Evolutionary conservation across 352 stramenopile genomes (phyloP).

Genomic region (Peronosclerospora sorghi): DNA sequence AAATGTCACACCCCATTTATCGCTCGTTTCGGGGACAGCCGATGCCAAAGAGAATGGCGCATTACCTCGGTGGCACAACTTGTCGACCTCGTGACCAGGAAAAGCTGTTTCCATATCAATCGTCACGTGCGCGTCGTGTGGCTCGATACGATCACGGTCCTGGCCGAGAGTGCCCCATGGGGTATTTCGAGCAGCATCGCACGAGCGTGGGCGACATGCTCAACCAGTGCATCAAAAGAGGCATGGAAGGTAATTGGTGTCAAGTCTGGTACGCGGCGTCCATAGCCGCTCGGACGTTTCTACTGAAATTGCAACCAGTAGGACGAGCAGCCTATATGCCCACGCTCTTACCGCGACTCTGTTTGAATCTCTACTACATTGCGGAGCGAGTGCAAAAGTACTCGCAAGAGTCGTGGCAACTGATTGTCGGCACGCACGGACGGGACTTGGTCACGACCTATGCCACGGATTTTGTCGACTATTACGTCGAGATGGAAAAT

Average conservation of each 20-base stretch:
- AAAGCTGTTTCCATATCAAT: constrained; percentile 90
- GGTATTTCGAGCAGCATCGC: constrained; percentile 37
- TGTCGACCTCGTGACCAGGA: constrained; percentile 63
- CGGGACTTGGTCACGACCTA: constrained; percentile 80
- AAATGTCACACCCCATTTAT: too few species aligned
- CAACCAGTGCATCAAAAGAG: constrained; percentile 58
- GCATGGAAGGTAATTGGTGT: constrained; percentile 94
- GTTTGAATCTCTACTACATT: constrained; percentile 95
- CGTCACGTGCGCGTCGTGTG: constrained; percentile 88
- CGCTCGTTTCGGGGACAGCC: too few species aligned
- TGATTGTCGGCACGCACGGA: constrained; percentile 79
- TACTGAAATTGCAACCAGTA: constrained; percentile 58
- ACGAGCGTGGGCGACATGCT: constrained; percentile 31
- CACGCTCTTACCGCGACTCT: constrained; percentile 89
- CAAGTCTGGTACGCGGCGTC: constrained; percentile 93
- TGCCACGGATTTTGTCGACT: constrained; percentile 85
- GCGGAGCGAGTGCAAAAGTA: constrained; percentile 95
- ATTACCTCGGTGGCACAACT: constrained; percentile 72
- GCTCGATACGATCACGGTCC: constrained; percentile 71
- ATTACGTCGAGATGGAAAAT: constrained; percentile 93
- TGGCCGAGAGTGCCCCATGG: constrained; percentile 36
- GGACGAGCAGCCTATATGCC: constrained; percentile 50
- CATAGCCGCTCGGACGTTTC: constrained; percentile 84
- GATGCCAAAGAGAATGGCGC: constrained; percentile 74
- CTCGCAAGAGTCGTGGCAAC: constrained; percentile 91